Evolutionary conservation across 176 grass and related monocot genomes (phyloP), one percentile per base, ranked within the genome.

Genomic region (Oryza nivara): DNA sequence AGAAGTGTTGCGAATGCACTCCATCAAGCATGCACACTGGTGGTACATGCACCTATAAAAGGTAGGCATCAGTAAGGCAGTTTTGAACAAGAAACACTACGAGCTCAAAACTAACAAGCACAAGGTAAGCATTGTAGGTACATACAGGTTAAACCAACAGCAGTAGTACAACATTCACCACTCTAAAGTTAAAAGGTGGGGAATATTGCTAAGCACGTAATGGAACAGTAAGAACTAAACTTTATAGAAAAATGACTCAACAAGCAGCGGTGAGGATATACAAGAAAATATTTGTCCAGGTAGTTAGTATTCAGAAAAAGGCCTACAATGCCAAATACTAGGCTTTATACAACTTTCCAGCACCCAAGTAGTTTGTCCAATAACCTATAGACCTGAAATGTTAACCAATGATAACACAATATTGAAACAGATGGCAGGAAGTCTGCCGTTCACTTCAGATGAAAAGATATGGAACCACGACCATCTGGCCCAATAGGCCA

Each of bases 21-120:
- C 96, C 96, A 91, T 99, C 96, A 72, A 99, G 88, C 96, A 99
- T 99, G 75, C 96, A 99, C 89, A 94, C 80, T 77, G 93, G 93
- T 40, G 96, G 96, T 46, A 99, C 96, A 80, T 99, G 96, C 88
- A 99, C 96, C 96, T 98, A 80, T 56, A 96, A 67, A 63, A 65
- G 32, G 22, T 56, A 63, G 22, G 35, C 17, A 68, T 54, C n/a
- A 75, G 26, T 64, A 72, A 79, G 63, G 32, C 25, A 8, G 68
- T 80, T 67, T 43, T 23, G 20, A 60, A 65, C 38, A 85, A 67
- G 19, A 68, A 79, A 45, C 28, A 16, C 35, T 45, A 66, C 22
- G 2, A 32, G 30, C 30, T 32, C 44, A 43, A 23, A 81, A 77
- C 73, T 2, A 83, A 65, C 20, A 63, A 68, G 2, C 76, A 16